A percentile compares a stretch with the other conserved stretches of the same genome.
Conservation (phyloP, 192 early-diverging fungal genomes). For the Coemansia sp. region DNA sequence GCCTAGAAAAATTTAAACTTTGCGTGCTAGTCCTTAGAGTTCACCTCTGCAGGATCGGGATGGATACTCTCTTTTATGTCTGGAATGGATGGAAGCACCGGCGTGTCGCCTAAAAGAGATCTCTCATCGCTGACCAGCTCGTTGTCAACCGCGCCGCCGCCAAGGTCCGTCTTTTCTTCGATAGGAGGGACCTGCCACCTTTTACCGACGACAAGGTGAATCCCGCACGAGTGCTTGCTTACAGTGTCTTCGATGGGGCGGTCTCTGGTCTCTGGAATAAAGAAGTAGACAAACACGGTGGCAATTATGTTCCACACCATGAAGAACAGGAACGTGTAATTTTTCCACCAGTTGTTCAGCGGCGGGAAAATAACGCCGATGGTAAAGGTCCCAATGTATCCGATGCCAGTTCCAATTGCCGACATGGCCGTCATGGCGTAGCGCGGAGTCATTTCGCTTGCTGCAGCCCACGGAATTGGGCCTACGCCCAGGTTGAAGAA, state of each 20-base stretch:
- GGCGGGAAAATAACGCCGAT: conserved; percentile 61
- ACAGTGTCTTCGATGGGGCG: conserved; percentile 64
- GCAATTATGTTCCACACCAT: conserved; percentile 57
- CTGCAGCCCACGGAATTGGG: conserved; percentile 76
- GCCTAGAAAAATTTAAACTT: no score
- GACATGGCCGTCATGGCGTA: conserved; percentile 69
- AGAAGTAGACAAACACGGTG: conserved; percentile 60
- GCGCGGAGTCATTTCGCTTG: conserved; percentile 73
- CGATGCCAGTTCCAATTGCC: conserved; percentile 65
- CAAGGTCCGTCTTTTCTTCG: conserved; percentile 13
- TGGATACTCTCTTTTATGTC: no score
- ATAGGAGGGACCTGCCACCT: conserved; percentile 31
- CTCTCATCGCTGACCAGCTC: neutral
- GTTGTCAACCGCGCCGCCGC: neutral
- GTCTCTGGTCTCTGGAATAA: conserved; percentile 78
- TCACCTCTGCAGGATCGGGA: no score
- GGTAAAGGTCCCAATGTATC: conserved; percentile 62
- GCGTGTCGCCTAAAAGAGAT: neutral
- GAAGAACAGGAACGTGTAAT: conserved; percentile 65
- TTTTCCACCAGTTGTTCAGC: conserved; percentile 49
- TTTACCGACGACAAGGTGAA: conserved; percentile 39
- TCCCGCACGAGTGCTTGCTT: conserved; percentile 39
- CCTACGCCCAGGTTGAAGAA: conserved; percentile 76
- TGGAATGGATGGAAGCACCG: neutral
- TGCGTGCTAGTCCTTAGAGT: no score